Evolutionary conservation across 2,329 filamentous ascomycete species (phyloP).

Genomic region (Fusarium xyrophilum): DNA sequence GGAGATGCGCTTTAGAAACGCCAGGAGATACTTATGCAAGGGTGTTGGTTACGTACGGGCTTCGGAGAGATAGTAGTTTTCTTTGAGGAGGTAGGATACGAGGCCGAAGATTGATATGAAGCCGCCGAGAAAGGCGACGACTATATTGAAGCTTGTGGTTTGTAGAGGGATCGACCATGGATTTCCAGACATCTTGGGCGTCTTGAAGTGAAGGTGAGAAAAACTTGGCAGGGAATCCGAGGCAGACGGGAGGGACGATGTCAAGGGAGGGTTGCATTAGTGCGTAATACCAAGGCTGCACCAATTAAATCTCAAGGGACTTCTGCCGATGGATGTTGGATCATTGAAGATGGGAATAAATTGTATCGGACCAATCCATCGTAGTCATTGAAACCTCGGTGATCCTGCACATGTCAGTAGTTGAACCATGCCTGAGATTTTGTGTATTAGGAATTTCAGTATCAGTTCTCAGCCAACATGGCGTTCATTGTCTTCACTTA

Average conservation of each 20-base stretch:
- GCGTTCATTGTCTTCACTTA: neutral
- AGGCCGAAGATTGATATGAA: constrained; percentile 91
- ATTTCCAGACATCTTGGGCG: constrained; percentile 12
- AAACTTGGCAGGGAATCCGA: neutral
- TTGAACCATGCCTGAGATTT: neutral
- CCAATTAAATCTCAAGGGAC: neutral
- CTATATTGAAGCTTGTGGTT: constrained; percentile 82
- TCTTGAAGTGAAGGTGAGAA: neutral
- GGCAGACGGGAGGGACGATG: neutral
- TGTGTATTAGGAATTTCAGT: neutral
- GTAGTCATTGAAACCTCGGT: too few relatives aligned
- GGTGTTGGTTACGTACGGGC: constrained; percentile 66
- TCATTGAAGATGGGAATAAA: neutral
- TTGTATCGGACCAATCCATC: neutral
- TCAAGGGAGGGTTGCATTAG: neutral
- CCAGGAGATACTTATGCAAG: constrained; percentile 14
- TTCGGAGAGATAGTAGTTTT: constrained; percentile 90
- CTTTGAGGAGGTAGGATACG: constrained; percentile 88
- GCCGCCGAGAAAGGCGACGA: constrained; percentile 79
- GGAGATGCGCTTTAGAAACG: neutral
- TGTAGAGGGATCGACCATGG: constrained; percentile 56
- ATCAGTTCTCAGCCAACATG: neutral
- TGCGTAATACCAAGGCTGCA: neutral
- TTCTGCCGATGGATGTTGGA: neutral
- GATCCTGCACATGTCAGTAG: neutral